These are phyloP conservation scores for Ganoderma lucidum DNA, from an alignment of 1,284 basidiomycete species.

Conservation along the genomic window DNA sequence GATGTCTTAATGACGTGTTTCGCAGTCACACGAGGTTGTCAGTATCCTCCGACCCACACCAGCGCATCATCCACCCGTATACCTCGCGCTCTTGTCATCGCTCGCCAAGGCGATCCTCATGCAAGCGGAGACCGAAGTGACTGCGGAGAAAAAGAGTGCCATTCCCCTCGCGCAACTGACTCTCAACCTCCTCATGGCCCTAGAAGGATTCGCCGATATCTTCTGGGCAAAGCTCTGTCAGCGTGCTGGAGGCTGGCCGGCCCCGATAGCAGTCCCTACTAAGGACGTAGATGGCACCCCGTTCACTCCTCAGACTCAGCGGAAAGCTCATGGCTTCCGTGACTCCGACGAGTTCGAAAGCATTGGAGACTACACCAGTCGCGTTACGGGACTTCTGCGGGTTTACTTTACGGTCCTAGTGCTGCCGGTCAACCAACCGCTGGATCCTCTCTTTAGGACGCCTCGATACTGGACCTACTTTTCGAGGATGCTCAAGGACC, in stretches of 20 bases:
- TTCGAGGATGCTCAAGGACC: conserved; percentile 62
- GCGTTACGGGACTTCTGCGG: conserved; percentile 87
- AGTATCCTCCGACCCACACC: conserved; percentile 52
- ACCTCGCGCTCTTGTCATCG: conserved; percentile 85
- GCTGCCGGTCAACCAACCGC: conserved; percentile 48
- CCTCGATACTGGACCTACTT: conserved; percentile 76
- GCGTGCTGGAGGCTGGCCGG: conserved; percentile 75
- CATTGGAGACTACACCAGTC: conserved; percentile 70
- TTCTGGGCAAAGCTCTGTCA: conserved; percentile 90
- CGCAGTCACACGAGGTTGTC: conserved; percentile 72
- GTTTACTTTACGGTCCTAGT: conserved; percentile 88
- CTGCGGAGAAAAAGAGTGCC: conserved; percentile 87
- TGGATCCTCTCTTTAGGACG: conserved; percentile 62
- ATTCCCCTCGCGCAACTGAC: conserved; percentile 85
- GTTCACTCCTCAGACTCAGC: conserved; percentile 63
- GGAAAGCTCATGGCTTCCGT: conserved; percentile 76
- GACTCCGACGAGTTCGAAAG: conserved; percentile 55
- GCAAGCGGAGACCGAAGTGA: conserved; percentile 95
- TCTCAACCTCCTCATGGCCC: conserved; percentile 69
- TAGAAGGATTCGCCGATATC: conserved; percentile 71
- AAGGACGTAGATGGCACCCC: conserved; percentile 54
- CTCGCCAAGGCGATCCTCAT: conserved; percentile 89
- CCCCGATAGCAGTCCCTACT: conserved; percentile 62
- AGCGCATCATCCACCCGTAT: conserved; percentile 57
- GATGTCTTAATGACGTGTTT: conserved; percentile 11